Evolutionary conservation across 2,329 filamentous ascomycete genomes (phyloP), one percentile per base, ranked within the genome.

Genomic region (Apiospora aurea): DNA sequence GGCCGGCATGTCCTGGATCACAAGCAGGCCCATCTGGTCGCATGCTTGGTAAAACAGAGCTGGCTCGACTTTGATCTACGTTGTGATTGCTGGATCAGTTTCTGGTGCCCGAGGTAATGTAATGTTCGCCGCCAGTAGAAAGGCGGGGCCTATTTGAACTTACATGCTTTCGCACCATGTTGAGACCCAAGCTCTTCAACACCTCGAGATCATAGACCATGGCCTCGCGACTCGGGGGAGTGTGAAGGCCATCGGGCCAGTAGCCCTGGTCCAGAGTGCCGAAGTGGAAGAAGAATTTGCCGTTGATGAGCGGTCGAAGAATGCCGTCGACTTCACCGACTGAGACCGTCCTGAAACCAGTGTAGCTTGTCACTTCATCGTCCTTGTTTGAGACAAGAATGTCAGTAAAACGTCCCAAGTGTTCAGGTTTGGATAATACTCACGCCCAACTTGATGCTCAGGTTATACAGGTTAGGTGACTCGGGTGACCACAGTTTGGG

Each of bases 1-100:
- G 2, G 90, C 87, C 0, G 91, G 91, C 92, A 94, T 94, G 73
- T 94, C 92, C 77, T 93, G 92, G 67, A 93, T 89, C 7, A 94
- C 85, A 38, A 93, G 79, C 21, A 93, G 79, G 0, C 92, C 92
- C 1, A 93, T 79, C 73, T 89, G 84, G 69, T 94, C 92, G 72
- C 90, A 92, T 5, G 91, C 90, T 24, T 87, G 86, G 78, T 93
- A 93, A 79, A 91, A 94, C 8, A 93, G 79, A 16, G 90, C 89
- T 0, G 89, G 85, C 75, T 93, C 91, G 8, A 93, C 84, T 80
- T 93, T 93, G 82, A 92, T 91, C 88, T 85, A 57, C 24, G 2
- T 6, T 64, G n/a, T 1, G 3, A 64, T 64, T 41, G 57, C 21
- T 34, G 1, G 24, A n/a, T 64, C 29, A 64, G 57, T 64, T n/a